phyloP scores from a whole-genome alignment of 257 asterid species.

The Catharanthus roseus region DNA sequence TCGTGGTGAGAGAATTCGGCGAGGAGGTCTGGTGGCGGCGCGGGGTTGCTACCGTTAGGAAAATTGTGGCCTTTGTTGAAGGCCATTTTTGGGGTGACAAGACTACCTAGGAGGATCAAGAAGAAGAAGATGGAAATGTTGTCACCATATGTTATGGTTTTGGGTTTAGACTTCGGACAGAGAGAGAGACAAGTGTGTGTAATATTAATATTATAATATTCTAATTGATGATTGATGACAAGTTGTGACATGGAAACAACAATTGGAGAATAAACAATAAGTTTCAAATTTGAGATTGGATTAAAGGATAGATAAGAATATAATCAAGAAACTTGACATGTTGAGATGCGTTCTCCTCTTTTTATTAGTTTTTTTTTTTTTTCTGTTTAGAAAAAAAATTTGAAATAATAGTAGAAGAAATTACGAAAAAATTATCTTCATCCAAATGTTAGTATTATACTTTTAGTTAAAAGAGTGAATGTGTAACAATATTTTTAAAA shows the following conservation, averaged over 20 bases:
- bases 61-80: slow-evolving; percentile 1
- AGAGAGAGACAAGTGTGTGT: background rate
- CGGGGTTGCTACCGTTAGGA: slow-evolving; percentile 23
- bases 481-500: too few species aligned
- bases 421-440: too few species aligned
- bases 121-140: background rate
- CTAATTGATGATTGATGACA: background rate
- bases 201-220: too few species aligned
- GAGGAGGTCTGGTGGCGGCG: slow-evolving; percentile 38
- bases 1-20: slow-evolving; percentile 81
- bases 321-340: too few species aligned
- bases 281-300: background rate
- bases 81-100: slow-evolving; percentile 20
- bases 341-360: too few species aligned
- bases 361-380: too few species aligned
- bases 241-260: background rate
- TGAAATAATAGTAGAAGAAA: too few species aligned
- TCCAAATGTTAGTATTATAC: too few species aligned
- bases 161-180: background rate
- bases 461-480: too few species aligned
- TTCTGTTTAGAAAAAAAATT: too few species aligned
- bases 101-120: background rate
- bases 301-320: background rate
- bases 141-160: background rate
- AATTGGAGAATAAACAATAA: background rate